Percentiles rank a stretch among this genome's conserved stretches.
These are phyloP conservation scores for Ogataea thermomethanolica DNA, from an alignment of 805 yeast genomes.

Conservation along the genomic window DNA sequence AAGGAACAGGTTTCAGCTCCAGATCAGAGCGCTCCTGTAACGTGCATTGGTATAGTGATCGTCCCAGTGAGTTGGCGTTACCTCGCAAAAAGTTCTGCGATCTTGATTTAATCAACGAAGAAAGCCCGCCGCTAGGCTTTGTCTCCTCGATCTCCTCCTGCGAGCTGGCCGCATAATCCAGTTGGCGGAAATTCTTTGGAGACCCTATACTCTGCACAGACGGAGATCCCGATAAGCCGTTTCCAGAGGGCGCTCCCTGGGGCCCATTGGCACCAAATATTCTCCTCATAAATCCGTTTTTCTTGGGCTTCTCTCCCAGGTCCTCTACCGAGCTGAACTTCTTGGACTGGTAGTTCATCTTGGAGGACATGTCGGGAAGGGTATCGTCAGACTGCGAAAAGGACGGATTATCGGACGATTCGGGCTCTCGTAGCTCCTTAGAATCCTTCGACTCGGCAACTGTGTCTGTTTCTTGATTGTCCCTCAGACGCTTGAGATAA, in stretches of 20 bases:
- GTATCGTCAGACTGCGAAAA: constrained; percentile 12
- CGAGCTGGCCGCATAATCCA: constrained; percentile 23
- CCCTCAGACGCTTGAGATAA: constrained; percentile 16
- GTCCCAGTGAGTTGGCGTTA: constrained; percentile 16
- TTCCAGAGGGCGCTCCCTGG: constrained; percentile 1
- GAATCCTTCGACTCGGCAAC: constrained; percentile 10
- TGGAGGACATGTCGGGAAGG: constrained; percentile 3
- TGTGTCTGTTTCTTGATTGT: constrained; percentile 3
- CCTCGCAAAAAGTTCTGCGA: constrained; percentile 44
- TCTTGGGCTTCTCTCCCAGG: constrained; percentile 18
- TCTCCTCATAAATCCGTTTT: constrained; percentile 29
- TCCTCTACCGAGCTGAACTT: constrained; percentile 15
- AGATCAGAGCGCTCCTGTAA: constrained; percentile 58
- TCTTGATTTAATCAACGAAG: constrained; percentile 40
- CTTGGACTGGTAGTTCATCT: not conserved
- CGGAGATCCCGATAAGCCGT: constrained; percentile 14
- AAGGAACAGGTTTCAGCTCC: constrained; percentile 66
- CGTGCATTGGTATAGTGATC: constrained; percentile 42
- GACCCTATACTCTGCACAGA: constrained; percentile 27
- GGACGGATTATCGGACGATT: constrained; percentile 8
- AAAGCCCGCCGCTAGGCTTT: constrained; percentile 11
- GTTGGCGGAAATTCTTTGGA: constrained; percentile 31
- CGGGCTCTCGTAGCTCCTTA: not conserved
- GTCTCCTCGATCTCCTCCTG: constrained; percentile 11
- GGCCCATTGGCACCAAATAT: constrained; percentile 25